A percentile compares a stretch with the other conserved stretches of the same genome.
Evolutionary conservation across 148 eudicot species (phyloP).

Genomic region (Rhododendron henanense): DNA sequence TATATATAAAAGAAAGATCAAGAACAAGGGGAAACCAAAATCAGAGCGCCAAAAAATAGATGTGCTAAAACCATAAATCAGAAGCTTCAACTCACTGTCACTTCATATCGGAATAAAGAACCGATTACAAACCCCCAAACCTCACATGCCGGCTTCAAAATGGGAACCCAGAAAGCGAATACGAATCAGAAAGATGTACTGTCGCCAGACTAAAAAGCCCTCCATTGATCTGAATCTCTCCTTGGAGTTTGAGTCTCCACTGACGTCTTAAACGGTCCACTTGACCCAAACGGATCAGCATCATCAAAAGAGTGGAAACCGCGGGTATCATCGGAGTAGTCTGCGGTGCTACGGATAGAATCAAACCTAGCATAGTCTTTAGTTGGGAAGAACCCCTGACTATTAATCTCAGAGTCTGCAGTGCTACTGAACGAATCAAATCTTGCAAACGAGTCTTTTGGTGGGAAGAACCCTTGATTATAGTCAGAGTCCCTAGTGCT

Average conservation of each 20-base stretch:
- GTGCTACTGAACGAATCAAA: conserved; percentile 43
- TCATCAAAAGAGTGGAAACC: conserved; percentile 54
- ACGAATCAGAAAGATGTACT: background rate
- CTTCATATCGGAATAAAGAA: background rate
- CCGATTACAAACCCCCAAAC: background rate
- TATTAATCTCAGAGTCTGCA: conserved; percentile 29
- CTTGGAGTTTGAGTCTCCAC: conserved; percentile 55
- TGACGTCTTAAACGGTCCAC: conserved; percentile 56
- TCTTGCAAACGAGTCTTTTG: conserved; percentile 22
- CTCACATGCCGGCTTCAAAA: background rate
- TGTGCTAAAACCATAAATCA: conserved; percentile 16
- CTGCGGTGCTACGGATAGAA: conserved; percentile 39
- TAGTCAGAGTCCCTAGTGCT: conserved; percentile 42
- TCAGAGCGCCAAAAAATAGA: conserved; percentile 6
- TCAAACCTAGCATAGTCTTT: conserved; percentile 40
- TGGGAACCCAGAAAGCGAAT: conserved; percentile 11
- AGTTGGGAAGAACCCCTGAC: conserved; percentile 24
- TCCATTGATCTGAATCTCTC: conserved; percentile 49
- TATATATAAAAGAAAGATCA: background rate
- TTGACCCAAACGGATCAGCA: conserved; percentile 61
- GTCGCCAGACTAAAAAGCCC: conserved; percentile 14
- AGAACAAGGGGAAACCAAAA: background rate
- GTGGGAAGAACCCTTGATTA: conserved; percentile 23
- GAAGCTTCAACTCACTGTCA: background rate
- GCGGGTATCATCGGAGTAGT: conserved; percentile 18